Conservation (phyloP, 352 stramenopile genomes). For the Albugo candida region DNA sequence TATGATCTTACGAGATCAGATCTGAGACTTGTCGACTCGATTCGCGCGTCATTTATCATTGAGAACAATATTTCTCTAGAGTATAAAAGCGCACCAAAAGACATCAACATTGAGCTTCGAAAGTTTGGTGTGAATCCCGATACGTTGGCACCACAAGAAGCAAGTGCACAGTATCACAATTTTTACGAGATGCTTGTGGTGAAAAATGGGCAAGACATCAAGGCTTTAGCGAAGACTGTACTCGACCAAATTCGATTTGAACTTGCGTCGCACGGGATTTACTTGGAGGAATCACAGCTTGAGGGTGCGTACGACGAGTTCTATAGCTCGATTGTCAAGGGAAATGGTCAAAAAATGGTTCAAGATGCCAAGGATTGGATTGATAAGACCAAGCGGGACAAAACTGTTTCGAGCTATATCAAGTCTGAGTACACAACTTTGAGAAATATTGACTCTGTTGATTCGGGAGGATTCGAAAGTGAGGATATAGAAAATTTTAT, state of each 20-base stretch:
- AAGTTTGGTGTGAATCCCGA: slow-evolving; percentile 32
- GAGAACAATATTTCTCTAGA: slow-evolving; percentile 52
- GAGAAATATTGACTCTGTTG: slow-evolving; percentile 29
- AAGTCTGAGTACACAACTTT: slow-evolving; percentile 49
- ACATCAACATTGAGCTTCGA: slow-evolving; percentile 22
- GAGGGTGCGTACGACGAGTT: slow-evolving; percentile 49
- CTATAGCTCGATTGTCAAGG: slow-evolving; percentile 25
- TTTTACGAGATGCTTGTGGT: slow-evolving; percentile 52
- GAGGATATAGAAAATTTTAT: slow-evolving; percentile 44
- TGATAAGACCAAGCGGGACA: slow-evolving; percentile 17
- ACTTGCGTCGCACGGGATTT: slow-evolving; percentile 28
- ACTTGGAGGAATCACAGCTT: slow-evolving; percentile 28
- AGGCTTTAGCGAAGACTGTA: slow-evolving; percentile 26
- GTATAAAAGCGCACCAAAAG: slow-evolving; percentile 15
- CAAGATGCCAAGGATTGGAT: slow-evolving; percentile 49
- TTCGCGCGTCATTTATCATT: slow-evolving; percentile 39
- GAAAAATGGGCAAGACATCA: slow-evolving; percentile 45
- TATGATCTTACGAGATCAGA: slow-evolving; percentile 33
- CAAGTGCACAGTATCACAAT: slow-evolving; percentile 19
- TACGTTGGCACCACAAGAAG: slow-evolving; percentile 6
- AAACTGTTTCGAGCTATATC: slow-evolving; percentile 23
- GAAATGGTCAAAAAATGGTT: slow-evolving; percentile 34
- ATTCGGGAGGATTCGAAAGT: slow-evolving; percentile 15
- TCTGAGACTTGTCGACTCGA: slow-evolving; percentile 25
- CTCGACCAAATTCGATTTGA: slow-evolving; percentile 49